A percentile compares a stretch with the other conserved stretches of the same genome.
phyloP scores from a whole-genome alignment of 768 basidiomycete species.

The Austroboletus eburneus region DNA sequence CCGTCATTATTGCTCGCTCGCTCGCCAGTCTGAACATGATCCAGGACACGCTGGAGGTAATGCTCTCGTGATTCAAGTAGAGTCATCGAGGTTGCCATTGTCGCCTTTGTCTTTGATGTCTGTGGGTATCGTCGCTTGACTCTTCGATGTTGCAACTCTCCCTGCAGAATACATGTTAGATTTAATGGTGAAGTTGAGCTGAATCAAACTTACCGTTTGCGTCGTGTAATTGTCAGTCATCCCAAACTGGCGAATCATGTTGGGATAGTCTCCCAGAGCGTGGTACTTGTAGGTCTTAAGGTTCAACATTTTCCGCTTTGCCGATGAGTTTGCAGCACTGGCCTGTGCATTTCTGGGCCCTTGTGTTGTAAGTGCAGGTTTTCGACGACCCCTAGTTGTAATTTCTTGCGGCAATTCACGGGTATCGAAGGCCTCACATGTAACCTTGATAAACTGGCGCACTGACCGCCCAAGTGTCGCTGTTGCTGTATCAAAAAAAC shows the following conservation, averaged over 20 bases:
- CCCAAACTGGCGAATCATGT: neutral
- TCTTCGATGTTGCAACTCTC: neutral
- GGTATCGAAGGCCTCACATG: neutral
- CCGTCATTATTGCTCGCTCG: no score
- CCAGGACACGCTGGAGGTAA: neutral
- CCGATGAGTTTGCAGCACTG: neutral
- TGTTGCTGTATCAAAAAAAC: neutral
- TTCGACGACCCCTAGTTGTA: neutral
- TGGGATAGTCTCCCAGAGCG: neutral
- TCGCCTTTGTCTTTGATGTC: no score
- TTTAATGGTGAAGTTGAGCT: neutral
- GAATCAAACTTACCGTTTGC: neutral
- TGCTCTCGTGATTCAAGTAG: no score
- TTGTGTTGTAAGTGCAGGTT: neutral
- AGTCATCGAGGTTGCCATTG: no score
- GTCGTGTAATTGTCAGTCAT: neutral
- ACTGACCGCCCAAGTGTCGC: neutral
- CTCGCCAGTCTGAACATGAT: neutral
- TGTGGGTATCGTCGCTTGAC: neutral
- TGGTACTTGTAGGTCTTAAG: neutral
- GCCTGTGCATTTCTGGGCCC: neutral
- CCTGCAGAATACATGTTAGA: neutral
- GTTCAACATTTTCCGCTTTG: neutral
- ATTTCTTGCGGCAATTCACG: neutral
- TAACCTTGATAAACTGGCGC: neutral